Percentiles rank a stretch among this genome's conserved stretches.
These are phyloP conservation scores for Penicillium sp. DNA, from an alignment of 2,329 filamentous ascomycete species.

Conservation along the genomic window DNA sequence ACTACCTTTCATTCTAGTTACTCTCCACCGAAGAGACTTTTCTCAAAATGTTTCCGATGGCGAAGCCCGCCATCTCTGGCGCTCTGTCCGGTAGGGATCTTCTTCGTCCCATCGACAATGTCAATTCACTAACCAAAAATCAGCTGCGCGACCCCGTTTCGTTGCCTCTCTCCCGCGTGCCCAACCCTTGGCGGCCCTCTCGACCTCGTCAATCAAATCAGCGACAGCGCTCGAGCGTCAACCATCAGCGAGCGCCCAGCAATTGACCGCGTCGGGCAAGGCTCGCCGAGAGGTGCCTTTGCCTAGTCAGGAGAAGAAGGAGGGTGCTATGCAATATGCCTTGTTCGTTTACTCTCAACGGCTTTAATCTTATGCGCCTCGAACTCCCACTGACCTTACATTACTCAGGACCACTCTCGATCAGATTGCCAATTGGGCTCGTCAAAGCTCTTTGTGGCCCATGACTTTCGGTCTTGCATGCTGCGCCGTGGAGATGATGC, in stretches of 20 bases:
- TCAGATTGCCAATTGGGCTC: slow-evolving; percentile 81
- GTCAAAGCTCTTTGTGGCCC: slow-evolving; percentile 83
- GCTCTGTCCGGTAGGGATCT: slow-evolving; percentile 26
- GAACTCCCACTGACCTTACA: slow-evolving; percentile 7
- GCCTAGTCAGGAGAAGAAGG: slow-evolving; percentile 49
- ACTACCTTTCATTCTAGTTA: slow-evolving; percentile 1
- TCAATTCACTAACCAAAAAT: slow-evolving; percentile 18
- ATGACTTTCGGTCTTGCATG: slow-evolving; percentile 91
- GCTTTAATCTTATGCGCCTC: background rate
- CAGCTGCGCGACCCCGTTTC: slow-evolving; percentile 28
- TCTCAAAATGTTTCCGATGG: slow-evolving; percentile 26
- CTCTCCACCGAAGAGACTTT: background rate
- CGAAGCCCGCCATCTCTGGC: slow-evolving; percentile 25
- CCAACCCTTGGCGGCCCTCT: slow-evolving; percentile 38
- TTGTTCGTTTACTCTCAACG: slow-evolving; percentile 33
- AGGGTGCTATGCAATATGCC: slow-evolving; percentile 52
- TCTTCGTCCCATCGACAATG: background rate
- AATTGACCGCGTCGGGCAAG: slow-evolving; percentile 44
- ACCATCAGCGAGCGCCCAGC: slow-evolving; percentile 26
- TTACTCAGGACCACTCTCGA: slow-evolving; percentile 51
- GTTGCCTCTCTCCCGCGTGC: slow-evolving; percentile 31
- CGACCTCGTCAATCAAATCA: slow-evolving; percentile 42
- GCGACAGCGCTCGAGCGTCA: slow-evolving; percentile 42
- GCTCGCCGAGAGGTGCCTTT: slow-evolving; percentile 47
- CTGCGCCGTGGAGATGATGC: slow-evolving; percentile 94